These are phyloP conservation scores for Fusarium sp. DNA, from an alignment of 2,329 filamentous ascomycete genomes.

Conservation along the genomic window DNA sequence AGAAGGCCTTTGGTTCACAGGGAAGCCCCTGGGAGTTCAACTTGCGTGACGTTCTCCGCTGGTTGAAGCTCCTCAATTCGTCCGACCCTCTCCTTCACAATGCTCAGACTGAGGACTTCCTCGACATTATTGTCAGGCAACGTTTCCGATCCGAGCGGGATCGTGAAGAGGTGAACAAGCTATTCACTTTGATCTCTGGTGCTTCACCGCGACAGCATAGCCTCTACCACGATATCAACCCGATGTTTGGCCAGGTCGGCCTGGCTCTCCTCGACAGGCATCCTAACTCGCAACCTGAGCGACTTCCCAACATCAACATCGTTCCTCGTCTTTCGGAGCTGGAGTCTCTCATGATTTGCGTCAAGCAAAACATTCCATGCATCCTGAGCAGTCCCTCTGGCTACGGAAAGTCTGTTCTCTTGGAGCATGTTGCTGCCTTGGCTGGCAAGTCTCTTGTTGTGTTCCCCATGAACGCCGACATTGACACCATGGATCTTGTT, in stretches of 20 bases:
- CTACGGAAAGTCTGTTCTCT: slow-evolving; percentile 81
- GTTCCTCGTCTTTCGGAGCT: slow-evolving; percentile 71
- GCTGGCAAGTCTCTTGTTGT: slow-evolving; percentile 79
- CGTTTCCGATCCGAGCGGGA: slow-evolving; percentile 81
- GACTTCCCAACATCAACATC: slow-evolving; percentile 59
- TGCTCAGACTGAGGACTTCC: slow-evolving; percentile 72
- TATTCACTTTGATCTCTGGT: slow-evolving; percentile 73
- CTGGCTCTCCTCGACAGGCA: slow-evolving; percentile 74
- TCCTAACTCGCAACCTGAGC: slow-evolving; percentile 58
- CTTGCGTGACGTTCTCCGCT: slow-evolving; percentile 85
- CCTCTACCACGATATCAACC: slow-evolving; percentile 74
- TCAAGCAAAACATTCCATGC: slow-evolving; percentile 86
- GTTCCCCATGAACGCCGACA: slow-evolving; percentile 90
- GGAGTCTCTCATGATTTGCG: slow-evolving; percentile 86
- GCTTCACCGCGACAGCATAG: slow-evolving; percentile 62
- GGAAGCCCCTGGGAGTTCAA: slow-evolving; percentile 96
- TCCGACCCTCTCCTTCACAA: slow-evolving; percentile 66
- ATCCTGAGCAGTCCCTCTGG: slow-evolving; percentile 87
- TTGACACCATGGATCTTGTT: slow-evolving; percentile 96
- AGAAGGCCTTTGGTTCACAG: slow-evolving; percentile 65
- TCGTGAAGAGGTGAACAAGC: slow-evolving; percentile 65
- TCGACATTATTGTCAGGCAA: slow-evolving; percentile 83
- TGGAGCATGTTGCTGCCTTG: slow-evolving; percentile 80
- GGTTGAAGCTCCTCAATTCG: slow-evolving; percentile 71
- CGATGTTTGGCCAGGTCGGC: slow-evolving; percentile 77